These are phyloP conservation scores for Nakazawaea peltata DNA, from an alignment of 805 yeast species.

Conservation along the genomic window DNA sequence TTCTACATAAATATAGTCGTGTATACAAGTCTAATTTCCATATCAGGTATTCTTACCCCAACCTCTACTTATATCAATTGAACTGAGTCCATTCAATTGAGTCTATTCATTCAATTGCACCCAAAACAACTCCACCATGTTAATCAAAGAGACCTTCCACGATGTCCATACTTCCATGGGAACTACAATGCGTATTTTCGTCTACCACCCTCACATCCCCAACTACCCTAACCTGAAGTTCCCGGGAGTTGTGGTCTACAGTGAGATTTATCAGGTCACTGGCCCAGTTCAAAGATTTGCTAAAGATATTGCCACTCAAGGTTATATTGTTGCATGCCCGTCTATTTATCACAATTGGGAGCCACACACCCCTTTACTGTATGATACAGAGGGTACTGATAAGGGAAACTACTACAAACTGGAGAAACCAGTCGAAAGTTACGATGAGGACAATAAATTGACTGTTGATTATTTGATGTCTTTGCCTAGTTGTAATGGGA, in stretches of 20 bases:
- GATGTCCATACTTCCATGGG: constrained; percentile 63
- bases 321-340: constrained; percentile 74
- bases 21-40: too few species aligned
- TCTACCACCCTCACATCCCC: constrained; percentile 60
- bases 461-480: constrained; percentile 53
- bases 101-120: too few species aligned
- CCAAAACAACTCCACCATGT: too few species aligned
- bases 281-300: constrained; percentile 80
- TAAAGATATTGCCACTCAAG: constrained; percentile 70
- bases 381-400: constrained; percentile 71
- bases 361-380: constrained; percentile 52
- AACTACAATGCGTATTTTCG: constrained; percentile 57
- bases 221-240: constrained; percentile 73
- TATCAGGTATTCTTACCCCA: too few species aligned
- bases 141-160: constrained; percentile 55
- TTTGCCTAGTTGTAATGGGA: constrained; percentile 60
- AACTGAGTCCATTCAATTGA: too few species aligned
- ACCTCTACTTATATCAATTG: too few species aligned
- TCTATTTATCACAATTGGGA: constrained; percentile 73
- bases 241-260: constrained; percentile 73
- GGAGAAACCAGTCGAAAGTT: constrained; percentile 58
- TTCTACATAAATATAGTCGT: too few species aligned
- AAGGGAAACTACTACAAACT: constrained; percentile 61
- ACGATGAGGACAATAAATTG: constrained; percentile 65
- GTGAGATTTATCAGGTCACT: constrained; percentile 76